phyloP scores from a whole-genome alignment of 352 stramenopile species.

The Phytopythium chamaehyphon region DNA sequence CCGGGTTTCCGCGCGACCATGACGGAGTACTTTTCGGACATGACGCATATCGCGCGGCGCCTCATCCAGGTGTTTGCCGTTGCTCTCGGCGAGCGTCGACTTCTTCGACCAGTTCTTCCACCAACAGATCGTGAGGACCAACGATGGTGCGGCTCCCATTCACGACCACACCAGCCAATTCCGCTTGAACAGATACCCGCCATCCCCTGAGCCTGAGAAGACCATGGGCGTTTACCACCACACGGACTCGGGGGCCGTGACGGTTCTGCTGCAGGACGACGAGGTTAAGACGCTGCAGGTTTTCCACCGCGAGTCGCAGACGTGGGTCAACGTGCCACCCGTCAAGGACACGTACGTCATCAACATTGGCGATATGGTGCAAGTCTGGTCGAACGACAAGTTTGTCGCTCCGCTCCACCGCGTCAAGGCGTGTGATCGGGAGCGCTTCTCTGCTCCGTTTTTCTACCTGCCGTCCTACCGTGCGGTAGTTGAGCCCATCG shows the following conservation, averaged over 20 bases:
- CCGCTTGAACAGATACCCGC: conserved; percentile 87
- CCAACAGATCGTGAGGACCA: background rate
- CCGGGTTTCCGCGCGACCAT: conserved; percentile 35
- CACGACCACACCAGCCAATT: conserved; percentile 15
- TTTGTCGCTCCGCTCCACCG: conserved; percentile 50
- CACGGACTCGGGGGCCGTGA: conserved; percentile 44
- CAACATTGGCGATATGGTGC: conserved; percentile 62
- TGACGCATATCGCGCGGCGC: conserved; percentile 23
- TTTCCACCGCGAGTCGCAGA: conserved; percentile 26
- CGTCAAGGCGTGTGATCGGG: conserved; percentile 33
- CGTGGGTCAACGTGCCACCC: conserved; percentile 47
- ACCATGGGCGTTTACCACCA: conserved; percentile 38
- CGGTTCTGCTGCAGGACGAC: conserved; percentile 47
- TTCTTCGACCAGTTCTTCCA: conserved; percentile 34
- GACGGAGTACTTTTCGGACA: conserved; percentile 17
- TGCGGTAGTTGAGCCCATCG: conserved; percentile 56
- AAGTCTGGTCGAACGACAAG: conserved; percentile 54
- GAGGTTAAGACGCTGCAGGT: conserved; percentile 39
- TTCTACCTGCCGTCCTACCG: conserved; percentile 75
- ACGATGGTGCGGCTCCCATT: background rate
- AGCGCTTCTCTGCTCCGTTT: conserved; percentile 56
- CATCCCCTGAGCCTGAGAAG: conserved; percentile 16
- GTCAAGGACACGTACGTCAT: conserved; percentile 46
- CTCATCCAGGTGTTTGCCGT: conserved; percentile 30
- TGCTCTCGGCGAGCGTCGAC: conserved; percentile 20